Evolutionary conservation across 2,329 filamentous ascomycete genomes (phyloP).

Genomic region (Pseudogymnoascus sp.): DNA sequence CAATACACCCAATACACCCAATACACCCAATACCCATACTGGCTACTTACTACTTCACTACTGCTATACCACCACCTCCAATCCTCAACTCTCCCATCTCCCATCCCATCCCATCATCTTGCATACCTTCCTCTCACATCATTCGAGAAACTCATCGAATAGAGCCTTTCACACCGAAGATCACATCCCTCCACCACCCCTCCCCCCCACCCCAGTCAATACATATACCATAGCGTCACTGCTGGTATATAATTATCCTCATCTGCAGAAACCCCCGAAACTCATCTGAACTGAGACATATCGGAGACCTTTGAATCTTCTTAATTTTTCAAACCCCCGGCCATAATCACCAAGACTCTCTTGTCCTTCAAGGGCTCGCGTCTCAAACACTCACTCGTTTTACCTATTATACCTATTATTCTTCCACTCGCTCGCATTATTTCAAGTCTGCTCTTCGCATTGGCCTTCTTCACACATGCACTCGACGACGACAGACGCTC

Average conservation of each 20-base stretch:
- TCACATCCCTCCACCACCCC: neutral
- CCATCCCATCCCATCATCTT: neutral
- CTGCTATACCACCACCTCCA: neutral
- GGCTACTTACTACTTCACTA: neutral
- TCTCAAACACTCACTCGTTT: conserved; percentile 1
- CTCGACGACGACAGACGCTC: neutral
- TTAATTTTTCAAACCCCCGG: neutral
- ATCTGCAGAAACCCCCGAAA: neutral
- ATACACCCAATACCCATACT: neutral
- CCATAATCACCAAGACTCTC: neutral
- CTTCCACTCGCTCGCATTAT: neutral
- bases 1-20: too few species aligned
- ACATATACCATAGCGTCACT: neutral
- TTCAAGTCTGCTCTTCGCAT: neutral
- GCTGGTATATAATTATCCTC: conserved; percentile 2
- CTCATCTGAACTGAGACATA: neutral
- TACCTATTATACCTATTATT: neutral
- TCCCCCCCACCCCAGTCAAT: conserved; percentile 9
- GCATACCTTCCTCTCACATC: neutral
- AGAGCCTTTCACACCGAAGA: neutral
- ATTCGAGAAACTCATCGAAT: neutral
- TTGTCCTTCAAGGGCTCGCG: neutral
- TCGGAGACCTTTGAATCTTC: neutral
- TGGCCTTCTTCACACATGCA: neutral
- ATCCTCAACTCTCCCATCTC: neutral